Evolutionary conservation across 176 grass and related monocot genomes (phyloP).

Genomic region (Eleusine indica): DNA sequence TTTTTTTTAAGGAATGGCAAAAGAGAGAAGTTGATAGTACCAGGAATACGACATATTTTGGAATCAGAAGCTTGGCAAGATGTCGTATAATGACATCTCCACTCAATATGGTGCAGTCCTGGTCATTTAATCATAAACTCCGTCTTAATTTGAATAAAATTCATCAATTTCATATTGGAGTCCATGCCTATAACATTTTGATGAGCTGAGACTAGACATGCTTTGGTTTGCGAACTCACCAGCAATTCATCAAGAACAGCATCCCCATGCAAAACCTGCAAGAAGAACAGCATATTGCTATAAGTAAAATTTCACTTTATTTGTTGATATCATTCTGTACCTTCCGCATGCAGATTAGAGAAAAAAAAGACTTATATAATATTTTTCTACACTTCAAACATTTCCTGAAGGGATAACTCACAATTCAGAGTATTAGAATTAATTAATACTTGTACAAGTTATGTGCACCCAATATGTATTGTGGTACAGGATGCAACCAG

Average conservation of each 20-base stretch:
- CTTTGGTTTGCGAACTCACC: constrained; percentile 49
- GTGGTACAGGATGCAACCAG: not conserved
- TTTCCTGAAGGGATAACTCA: not conserved
- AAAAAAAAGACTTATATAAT: constrained; percentile 16
- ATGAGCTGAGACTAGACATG: not conserved
- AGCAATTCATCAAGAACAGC: constrained; percentile 81
- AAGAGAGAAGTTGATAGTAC: constrained; percentile 55
- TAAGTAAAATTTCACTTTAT: not conserved
- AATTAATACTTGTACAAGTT: not conserved
- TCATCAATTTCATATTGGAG: not conserved
- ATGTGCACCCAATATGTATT: not conserved
- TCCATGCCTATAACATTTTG: constrained; percentile 15
- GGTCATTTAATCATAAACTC: constrained; percentile 58
- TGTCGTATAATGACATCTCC: constrained; percentile 94
- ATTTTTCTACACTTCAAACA: not conserved
- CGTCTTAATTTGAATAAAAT: constrained; percentile 31
- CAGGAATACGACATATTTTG: constrained; percentile 96
- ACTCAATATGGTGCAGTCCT: constrained; percentile 96
- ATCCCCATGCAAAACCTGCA: constrained; percentile 95
- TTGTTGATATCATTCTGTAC: not conserved
- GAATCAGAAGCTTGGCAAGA: constrained; percentile 77
- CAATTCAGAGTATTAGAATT: not conserved
- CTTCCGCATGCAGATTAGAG: constrained; percentile 5
- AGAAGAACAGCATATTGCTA: constrained; percentile 34
- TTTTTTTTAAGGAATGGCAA: constrained; percentile 16